phyloP scores from a whole-genome alignment of 768 basidiomycete species.

The Leccinum truebloodii region DNA sequence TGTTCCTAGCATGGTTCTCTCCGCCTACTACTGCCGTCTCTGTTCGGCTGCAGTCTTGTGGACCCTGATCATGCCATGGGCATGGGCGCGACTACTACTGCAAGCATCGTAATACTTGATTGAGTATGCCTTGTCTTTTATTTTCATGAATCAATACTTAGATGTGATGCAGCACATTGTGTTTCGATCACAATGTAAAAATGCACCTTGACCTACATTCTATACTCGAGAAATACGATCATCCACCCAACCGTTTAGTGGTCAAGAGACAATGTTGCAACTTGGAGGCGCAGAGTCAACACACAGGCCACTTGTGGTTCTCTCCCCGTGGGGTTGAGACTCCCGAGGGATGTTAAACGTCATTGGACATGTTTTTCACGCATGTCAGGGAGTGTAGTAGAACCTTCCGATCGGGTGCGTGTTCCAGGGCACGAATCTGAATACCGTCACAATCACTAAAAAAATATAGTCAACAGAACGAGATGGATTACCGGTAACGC shows the following conservation, averaged over 20 bases:
- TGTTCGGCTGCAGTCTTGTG: neutral
- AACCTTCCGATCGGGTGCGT: neutral
- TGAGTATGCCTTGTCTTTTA: neutral
- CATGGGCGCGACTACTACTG: neutral
- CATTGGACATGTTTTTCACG: neutral
- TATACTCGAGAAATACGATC: neutral
- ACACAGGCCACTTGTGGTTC: too few species aligned
- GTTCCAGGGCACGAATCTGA: neutral
- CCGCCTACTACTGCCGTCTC: neutral
- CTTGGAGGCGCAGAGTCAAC: neutral
- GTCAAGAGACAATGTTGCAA: neutral
- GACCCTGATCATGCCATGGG: neutral
- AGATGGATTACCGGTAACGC: neutral
- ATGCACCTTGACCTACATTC: neutral
- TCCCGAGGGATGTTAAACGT: neutral
- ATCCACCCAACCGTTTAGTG: neutral
- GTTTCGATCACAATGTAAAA: neutral
- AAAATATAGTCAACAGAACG: neutral
- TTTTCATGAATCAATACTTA: neutral
- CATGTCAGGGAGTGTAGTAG: neutral
- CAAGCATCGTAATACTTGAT: neutral
- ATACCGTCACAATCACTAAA: neutral
- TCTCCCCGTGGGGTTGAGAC: neutral
- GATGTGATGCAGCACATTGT: neutral
- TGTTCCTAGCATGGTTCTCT: neutral